phyloP scores from a whole-genome alignment of 2,329 filamentous ascomycete genomes.

The Diaporthe citrichinensis region DNA sequence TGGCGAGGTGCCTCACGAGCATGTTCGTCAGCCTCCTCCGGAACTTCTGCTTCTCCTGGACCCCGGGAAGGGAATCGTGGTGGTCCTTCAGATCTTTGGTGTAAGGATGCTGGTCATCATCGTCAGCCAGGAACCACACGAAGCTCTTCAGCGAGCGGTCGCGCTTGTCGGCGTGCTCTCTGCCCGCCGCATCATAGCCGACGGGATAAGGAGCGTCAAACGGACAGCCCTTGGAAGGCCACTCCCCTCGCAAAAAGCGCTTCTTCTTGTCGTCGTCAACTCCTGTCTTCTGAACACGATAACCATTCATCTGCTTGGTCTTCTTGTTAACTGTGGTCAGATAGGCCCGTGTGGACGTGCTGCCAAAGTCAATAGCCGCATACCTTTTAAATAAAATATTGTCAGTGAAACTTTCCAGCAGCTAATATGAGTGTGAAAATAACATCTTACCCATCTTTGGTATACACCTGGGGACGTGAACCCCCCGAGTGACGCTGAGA shows the following conservation, averaged over 20 bases:
- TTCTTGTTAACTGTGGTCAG: background rate
- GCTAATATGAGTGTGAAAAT: no score
- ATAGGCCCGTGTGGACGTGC: background rate
- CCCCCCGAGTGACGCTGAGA: background rate
- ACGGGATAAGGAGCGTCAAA: background rate
- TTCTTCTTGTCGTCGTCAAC: background rate
- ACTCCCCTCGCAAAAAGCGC: background rate
- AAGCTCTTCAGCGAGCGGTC: conserved; percentile 17
- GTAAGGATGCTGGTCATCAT: background rate
- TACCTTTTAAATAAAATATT: background rate
- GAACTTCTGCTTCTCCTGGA: background rate
- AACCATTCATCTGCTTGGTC: background rate
- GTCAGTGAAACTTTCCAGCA: no score
- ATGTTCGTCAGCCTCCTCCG: background rate
- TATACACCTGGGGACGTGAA: background rate
- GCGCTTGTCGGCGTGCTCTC: background rate
- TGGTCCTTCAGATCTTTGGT: background rate
- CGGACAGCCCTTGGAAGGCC: conserved; percentile 9
- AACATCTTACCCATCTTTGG: background rate
- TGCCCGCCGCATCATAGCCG: background rate
- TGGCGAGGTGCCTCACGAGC: background rate
- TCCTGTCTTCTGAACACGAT: background rate
- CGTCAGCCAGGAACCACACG: conserved; percentile 13
- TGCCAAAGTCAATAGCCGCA: conserved; percentile 2
- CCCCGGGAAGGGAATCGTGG: background rate